Conservation (phyloP, 2,329 filamentous ascomycete species). For the Fusarium pseudograminearum region DNA sequence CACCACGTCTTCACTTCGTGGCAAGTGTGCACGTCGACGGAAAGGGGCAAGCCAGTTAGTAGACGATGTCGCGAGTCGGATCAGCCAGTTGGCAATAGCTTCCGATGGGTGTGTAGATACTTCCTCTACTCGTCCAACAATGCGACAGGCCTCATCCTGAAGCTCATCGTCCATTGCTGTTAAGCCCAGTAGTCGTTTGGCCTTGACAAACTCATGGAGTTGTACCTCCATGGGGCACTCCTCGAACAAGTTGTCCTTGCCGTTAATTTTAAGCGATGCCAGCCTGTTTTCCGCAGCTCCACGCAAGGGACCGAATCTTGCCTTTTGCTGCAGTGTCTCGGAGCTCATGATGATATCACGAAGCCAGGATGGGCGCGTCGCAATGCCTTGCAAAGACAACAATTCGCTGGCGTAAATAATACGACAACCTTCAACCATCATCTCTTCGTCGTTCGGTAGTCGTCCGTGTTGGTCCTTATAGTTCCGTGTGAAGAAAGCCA, state of each 20-base stretch:
- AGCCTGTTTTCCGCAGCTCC: constrained; percentile 61
- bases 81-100: constrained; percentile 66
- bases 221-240: constrained; percentile 67
- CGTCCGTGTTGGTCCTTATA: constrained; percentile 57
- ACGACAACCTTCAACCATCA: constrained; percentile 69
- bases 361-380: constrained; percentile 64
- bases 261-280: constrained; percentile 65
- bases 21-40: constrained; percentile 67
- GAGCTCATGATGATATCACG: constrained; percentile 68
- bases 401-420: constrained; percentile 68
- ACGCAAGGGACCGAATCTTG: constrained; percentile 62
- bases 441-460: constrained; percentile 62
- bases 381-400: constrained; percentile 55
- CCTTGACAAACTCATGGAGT: constrained; percentile 65
- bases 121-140: constrained; percentile 68
- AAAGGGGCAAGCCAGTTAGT: constrained; percentile 68
- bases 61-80: constrained; percentile 63
- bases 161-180: constrained; percentile 71
- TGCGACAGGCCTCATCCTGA: constrained; percentile 68
- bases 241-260: constrained; percentile 69
- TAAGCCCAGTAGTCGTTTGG: constrained; percentile 65
- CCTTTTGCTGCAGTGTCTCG: constrained; percentile 57
- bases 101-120: constrained; percentile 63
- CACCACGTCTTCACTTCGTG: constrained; percentile 67
- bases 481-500: constrained; percentile 64